Evolutionary conservation across 345 rosid species (phyloP).

Genomic region (Streptanthus diversifolius): DNA sequence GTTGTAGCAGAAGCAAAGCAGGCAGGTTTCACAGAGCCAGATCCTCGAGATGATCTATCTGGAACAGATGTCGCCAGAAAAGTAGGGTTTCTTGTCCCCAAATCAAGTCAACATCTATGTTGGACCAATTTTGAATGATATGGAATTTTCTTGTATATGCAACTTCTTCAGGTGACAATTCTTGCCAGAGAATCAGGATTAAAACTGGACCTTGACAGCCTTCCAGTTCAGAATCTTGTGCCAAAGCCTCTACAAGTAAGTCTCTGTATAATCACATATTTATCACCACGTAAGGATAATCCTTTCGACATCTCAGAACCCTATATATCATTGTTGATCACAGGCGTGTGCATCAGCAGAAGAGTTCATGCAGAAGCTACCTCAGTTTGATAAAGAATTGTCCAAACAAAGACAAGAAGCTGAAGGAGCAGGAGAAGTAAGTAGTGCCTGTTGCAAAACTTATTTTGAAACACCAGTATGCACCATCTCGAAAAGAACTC

Average conservation of each 20-base stretch:
- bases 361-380: conserved; percentile 78
- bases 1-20: conserved; percentile 85
- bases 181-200: conserved; percentile 96
- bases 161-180: conserved; percentile 70
- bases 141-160: background rate
- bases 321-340: conserved; percentile 18
- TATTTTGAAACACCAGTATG: background rate
- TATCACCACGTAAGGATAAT: background rate
- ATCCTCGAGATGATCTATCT: conserved; percentile 98
- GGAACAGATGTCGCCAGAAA: conserved; percentile 99
- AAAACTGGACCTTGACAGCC: conserved; percentile 82
- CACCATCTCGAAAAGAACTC: background rate
- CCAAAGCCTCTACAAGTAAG: conserved; percentile 87
- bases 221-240: conserved; percentile 78
- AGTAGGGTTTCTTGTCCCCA: conserved; percentile 38
- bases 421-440: conserved; percentile 81
- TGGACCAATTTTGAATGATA: background rate
- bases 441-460: conserved; percentile 30
- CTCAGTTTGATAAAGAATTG: conserved; percentile 66
- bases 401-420: conserved; percentile 70
- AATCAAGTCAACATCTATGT: background rate
- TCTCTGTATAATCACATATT: background rate
- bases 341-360: conserved; percentile 78
- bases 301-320: background rate
- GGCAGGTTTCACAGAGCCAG: conserved; percentile 96